phyloP scores from a whole-genome alignment of 2,329 filamentous ascomycete genomes.

The Cladosporium phlei region DNA sequence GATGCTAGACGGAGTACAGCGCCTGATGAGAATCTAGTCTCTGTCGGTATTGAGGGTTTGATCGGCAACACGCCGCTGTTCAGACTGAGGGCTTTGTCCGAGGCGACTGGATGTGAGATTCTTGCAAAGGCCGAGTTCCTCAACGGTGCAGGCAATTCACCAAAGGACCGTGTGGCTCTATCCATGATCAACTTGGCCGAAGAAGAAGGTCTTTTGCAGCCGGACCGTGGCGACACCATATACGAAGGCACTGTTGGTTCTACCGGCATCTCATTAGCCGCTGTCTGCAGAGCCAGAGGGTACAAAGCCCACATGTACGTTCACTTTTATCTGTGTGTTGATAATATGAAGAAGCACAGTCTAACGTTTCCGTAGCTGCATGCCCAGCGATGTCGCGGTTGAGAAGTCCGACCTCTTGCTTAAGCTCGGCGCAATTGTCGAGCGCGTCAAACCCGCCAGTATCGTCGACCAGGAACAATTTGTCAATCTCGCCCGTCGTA shows the following conservation, averaged over 20 bases:
- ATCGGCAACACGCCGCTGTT: conserved; percentile 93
- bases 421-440: conserved; percentile 87
- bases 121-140: conserved; percentile 93
- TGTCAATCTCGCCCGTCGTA: conserved; percentile 79
- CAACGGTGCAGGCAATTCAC: conserved; percentile 88
- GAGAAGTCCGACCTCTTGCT: conserved; percentile 88
- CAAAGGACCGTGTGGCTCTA: conserved; percentile 91
- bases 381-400: conserved; percentile 83
- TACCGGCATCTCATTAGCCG: conserved; percentile 90
- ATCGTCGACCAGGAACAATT: conserved; percentile 94
- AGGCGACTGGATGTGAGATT: conserved; percentile 82
- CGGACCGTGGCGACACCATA: conserved; percentile 82
- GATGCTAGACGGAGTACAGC: conserved; percentile 16
- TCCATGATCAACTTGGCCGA: conserved; percentile 83
- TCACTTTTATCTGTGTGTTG: not conserved
- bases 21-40: conserved; percentile 42
- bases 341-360: not conserved
- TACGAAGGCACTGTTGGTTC: conserved; percentile 97
- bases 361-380: conserved; percentile 54
- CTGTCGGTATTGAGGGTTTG: conserved; percentile 79
- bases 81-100: conserved; percentile 76
- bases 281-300: conserved; percentile 78
- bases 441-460: conserved; percentile 82
- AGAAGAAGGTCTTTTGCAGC: conserved; percentile 66
- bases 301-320: conserved; percentile 82